A percentile compares a stretch with the other conserved stretches of the same genome.
phyloP scores from a whole-genome alignment of 331 rosid genomes.

The Spiraea crenata region DNA sequence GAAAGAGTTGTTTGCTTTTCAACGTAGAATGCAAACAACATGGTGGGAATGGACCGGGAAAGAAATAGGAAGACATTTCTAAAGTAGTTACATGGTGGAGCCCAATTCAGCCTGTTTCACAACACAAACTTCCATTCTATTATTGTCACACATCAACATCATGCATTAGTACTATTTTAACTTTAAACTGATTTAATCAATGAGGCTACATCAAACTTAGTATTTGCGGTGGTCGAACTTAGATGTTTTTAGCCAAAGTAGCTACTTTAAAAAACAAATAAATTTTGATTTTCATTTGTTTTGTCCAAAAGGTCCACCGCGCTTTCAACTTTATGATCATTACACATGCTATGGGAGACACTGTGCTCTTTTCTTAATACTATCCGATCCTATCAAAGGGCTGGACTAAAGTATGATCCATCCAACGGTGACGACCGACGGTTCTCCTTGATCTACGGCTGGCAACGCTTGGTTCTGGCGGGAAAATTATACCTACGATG shows the following conservation, averaged over 20 bases:
- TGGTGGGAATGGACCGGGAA: too few relatives aligned
- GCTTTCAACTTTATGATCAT: conserved; percentile 48
- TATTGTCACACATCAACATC: neutral
- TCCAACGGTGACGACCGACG: conserved; percentile 19
- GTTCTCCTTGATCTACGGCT: conserved; percentile 35
- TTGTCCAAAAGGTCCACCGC: conserved; percentile 18
- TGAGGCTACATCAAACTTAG: too few relatives aligned
- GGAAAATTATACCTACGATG: conserved; percentile 33
- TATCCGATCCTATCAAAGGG: conserved; percentile 26
- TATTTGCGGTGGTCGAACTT: too few relatives aligned
- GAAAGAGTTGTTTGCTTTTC: too few relatives aligned
- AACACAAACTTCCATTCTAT: neutral
- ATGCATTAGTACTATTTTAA: too few relatives aligned
- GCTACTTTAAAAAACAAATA: too few relatives aligned
- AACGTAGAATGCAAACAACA: too few relatives aligned
- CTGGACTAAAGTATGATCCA: conserved; percentile 4
- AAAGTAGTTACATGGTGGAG: too few relatives aligned
- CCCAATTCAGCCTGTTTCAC: neutral
- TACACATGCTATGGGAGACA: conserved; percentile 37
- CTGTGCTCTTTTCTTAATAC: conserved; percentile 35
- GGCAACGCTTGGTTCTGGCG: conserved; percentile 39
- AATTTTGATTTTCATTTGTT: neutral
- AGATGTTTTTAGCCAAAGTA: too few relatives aligned
- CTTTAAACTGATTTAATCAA: too few relatives aligned
- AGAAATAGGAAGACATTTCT: too few relatives aligned